Conservation (phyloP, 2,329 filamentous ascomycete genomes). For the Stemphylium vesicarium region DNA sequence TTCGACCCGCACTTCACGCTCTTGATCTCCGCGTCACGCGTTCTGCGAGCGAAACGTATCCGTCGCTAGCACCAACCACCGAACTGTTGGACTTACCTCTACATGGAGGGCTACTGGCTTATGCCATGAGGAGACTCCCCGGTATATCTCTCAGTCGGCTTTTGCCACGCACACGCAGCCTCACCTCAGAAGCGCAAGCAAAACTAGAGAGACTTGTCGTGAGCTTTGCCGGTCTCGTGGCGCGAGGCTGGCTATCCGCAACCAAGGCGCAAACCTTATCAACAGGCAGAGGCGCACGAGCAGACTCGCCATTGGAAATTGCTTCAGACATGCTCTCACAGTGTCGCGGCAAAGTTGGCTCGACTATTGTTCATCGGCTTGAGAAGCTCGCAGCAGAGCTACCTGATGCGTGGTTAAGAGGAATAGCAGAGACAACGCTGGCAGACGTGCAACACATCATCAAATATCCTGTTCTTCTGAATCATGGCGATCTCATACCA, state of each 20-base stretch:
- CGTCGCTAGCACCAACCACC: constrained; percentile 29
- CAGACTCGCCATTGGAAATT: constrained; percentile 29
- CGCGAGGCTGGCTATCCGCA: constrained; percentile 26
- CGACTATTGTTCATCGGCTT: constrained; percentile 34
- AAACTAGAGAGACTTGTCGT: constrained; percentile 32
- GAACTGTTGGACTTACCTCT: constrained; percentile 13
- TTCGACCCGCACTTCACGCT: constrained; percentile 33
- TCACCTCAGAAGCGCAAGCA: constrained; percentile 1
- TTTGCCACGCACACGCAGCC: constrained; percentile 2
- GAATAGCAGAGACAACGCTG: constrained; percentile 23
- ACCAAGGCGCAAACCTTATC: neutral
- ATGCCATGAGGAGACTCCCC: constrained; percentile 34
- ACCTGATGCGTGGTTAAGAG: constrained; percentile 28
- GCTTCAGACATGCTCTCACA: constrained; percentile 14
- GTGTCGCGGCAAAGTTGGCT: constrained; percentile 40
- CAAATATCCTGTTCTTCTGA: constrained; percentile 61
- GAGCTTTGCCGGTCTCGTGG: constrained; percentile 39
- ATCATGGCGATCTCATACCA: constrained; percentile 66
- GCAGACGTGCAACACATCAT: constrained; percentile 54
- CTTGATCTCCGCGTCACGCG: constrained; percentile 28
- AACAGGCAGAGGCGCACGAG: constrained; percentile 7
- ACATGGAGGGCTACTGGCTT: constrained; percentile 23
- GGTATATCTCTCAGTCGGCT: constrained; percentile 33
- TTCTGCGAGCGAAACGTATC: constrained; percentile 30
- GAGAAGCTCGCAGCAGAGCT: constrained; percentile 29